phyloP scores from a whole-genome alignment of 2,329 filamentous ascomycete species.

The Exophiala lecanii-corni region DNA sequence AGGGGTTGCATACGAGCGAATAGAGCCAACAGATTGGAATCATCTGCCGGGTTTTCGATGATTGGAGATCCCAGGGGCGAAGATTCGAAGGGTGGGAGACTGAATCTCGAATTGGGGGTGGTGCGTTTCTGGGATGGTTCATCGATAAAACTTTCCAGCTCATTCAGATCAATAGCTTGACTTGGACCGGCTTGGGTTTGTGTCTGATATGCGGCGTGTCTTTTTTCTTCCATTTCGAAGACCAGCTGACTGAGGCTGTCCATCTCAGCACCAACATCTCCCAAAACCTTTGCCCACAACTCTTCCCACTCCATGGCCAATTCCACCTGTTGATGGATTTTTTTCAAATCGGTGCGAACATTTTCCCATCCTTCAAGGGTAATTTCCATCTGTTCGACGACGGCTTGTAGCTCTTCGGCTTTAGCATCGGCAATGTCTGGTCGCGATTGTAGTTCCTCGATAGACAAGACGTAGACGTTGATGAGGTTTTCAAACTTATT shows the following conservation, averaged over 20 bases:
- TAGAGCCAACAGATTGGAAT: constrained; percentile 79
- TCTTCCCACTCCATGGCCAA: constrained; percentile 99
- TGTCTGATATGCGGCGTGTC: constrained; percentile 69
- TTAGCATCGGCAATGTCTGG: constrained; percentile 69
- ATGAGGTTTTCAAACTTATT: constrained; percentile 81
- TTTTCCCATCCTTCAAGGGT: constrained; percentile 80
- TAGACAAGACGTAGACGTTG: constrained; percentile 88
- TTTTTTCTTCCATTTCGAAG: constrained; percentile 96
- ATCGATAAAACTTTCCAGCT: constrained; percentile 89
- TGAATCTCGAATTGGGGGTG: constrained; percentile 57
- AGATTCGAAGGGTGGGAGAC: constrained; percentile 55
- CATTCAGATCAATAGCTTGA: constrained; percentile 69
- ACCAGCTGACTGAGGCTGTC: constrained; percentile 74
- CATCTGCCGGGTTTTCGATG: constrained; percentile 62
- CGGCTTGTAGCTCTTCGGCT: constrained; percentile 63
- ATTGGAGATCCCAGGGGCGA: constrained; percentile 37
- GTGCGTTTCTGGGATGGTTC: constrained; percentile 61
- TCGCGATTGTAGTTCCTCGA: constrained; percentile 80
- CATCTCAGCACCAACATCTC: constrained; percentile 86
- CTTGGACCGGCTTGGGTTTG: constrained; percentile 57
- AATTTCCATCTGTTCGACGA: constrained; percentile 83
- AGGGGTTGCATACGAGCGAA: constrained; percentile 95
- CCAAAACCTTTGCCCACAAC: constrained; percentile 87
- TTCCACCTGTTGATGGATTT: constrained; percentile 84
- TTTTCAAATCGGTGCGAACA: constrained; percentile 71